phyloP scores from a whole-genome alignment of 1,284 basidiomycete species.

The Violaceomyces palustris region DNA sequence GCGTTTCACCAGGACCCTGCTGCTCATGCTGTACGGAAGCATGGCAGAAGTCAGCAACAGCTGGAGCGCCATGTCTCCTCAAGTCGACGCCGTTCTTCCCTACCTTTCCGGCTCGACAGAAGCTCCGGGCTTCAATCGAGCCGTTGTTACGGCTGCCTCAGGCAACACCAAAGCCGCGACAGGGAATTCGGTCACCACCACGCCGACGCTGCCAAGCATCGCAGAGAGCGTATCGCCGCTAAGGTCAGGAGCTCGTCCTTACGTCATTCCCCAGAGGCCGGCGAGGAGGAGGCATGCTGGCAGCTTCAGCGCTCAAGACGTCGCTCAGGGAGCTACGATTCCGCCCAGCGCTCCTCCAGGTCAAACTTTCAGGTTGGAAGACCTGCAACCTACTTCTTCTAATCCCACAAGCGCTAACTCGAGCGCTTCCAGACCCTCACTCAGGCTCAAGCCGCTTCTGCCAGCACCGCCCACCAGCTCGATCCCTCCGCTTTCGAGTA shows the following conservation, averaged over 20 bases:
- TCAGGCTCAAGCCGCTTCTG: neutral
- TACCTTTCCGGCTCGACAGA: constrained; percentile 16
- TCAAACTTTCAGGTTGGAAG: constrained; percentile 24
- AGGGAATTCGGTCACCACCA: constrained; percentile 8
- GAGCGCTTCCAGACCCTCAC: neutral
- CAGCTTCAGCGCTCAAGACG: constrained; percentile 44
- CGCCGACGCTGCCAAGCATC: constrained; percentile 36
- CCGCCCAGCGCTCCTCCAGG: constrained; percentile 13
- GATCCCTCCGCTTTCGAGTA: too few species aligned
- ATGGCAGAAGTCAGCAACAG: constrained; percentile 80
- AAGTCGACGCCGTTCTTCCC: constrained; percentile 63
- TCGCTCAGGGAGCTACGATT: constrained; percentile 39
- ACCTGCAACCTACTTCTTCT: constrained; percentile 21
- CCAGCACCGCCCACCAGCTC: too few species aligned
- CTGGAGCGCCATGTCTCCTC: constrained; percentile 73
- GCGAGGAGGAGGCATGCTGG: constrained; percentile 36
- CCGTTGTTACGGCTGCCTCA: neutral
- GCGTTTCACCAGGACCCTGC: constrained; percentile 78
- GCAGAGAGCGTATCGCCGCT: constrained; percentile 34
- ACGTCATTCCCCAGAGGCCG: constrained; percentile 9
- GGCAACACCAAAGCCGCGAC: neutral
- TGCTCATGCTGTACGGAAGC: constrained; percentile 83
- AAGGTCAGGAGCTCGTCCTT: constrained; percentile 10
- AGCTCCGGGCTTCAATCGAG: neutral
- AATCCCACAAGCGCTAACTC: too few species aligned